Base-by-base conservation (phyloP, 1,284 basidiomycete genomes). In the Anthracocystis panici-leucophaei region DNA sequence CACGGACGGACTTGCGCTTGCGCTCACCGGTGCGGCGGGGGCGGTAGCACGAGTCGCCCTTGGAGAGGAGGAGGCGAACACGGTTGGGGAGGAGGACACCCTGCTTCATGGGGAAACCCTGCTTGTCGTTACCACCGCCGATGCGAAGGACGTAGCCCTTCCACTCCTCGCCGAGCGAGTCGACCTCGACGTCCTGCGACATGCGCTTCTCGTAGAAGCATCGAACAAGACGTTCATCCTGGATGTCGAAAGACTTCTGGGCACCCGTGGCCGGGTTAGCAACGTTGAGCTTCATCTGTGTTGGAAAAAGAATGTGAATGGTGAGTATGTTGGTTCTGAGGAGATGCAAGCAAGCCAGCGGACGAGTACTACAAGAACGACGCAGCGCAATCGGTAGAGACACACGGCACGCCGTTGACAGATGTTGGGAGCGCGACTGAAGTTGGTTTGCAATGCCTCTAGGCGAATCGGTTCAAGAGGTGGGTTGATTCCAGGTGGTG, bases 41-140 rank as follows among this genome's bases (percentile, higher is more conserved):
- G 84, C 96, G 94, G 91, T 94, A 98, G 91, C 96, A 98, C 41
- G 95, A 97, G 91, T 97, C 94, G 74, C 95, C 95, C 87, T 95
- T 93, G 80, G 92, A 86, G 86, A 99, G 93, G 84, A 98, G 92
- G 78, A 99, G 92, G 75, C 91, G 90, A 83, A 96, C 94, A 90
- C 96, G 95, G 89, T 94, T 87, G 79, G 94, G 93, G 83, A 95
- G 90, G 78, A 99, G 92, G 84, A 98, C 93, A 90, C 95, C 96
- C 89, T 98, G 96, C 89, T 98, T 98, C 95, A 97, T 97, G 60
- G 95, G 94, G 91, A 97, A 97, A 87, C 84, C 84, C 79, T 85
- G 84, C 82, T 85, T 95, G 90, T 96, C 94, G 89, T 96, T 95
- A 75, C 94, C 94, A 85, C 96, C 95, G 52, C 94, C 95, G 88